phyloP scores from a whole-genome alignment of 2,329 filamentous ascomycete genomes.

The Colletotrichum somersetense region DNA sequence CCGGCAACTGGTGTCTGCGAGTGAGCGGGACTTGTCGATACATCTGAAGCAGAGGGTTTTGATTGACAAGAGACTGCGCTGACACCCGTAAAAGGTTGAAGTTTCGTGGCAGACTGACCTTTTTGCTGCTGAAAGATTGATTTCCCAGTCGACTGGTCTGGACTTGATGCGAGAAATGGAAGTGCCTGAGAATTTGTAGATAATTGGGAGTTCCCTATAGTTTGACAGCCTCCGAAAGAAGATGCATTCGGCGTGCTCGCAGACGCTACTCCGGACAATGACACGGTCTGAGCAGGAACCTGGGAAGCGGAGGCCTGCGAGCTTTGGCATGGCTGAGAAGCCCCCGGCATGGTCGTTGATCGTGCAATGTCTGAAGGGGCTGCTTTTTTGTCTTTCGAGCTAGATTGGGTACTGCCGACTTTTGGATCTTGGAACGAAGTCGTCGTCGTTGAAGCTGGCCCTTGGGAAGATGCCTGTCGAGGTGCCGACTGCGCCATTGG shows the following conservation, averaged over 20 bases:
- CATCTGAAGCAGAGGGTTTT: neutral
- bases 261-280: neutral
- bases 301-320: neutral
- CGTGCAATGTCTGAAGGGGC: rapidly evolving
- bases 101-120: neutral
- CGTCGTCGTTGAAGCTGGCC: neutral
- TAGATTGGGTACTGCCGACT: neutral
- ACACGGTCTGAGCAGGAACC: neutral
- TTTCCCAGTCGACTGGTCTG: neutral
- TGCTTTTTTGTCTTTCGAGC: neutral
- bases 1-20: neutral
- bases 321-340: neutral
- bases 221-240: neutral
- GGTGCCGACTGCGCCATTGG: neutral
- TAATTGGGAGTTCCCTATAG: rapidly evolving
- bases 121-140: neutral
- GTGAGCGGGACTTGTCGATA: neutral
- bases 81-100: neutral
- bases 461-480: neutral
- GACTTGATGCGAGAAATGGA: neutral
- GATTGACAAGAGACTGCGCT: neutral
- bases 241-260: neutral
- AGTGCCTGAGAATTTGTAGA: neutral
- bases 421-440: neutral
- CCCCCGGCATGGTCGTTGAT: neutral